These are phyloP conservation scores for Solanum pinnatisectum DNA, from an alignment of 257 asterid genomes.

Conservation along the genomic window DNA sequence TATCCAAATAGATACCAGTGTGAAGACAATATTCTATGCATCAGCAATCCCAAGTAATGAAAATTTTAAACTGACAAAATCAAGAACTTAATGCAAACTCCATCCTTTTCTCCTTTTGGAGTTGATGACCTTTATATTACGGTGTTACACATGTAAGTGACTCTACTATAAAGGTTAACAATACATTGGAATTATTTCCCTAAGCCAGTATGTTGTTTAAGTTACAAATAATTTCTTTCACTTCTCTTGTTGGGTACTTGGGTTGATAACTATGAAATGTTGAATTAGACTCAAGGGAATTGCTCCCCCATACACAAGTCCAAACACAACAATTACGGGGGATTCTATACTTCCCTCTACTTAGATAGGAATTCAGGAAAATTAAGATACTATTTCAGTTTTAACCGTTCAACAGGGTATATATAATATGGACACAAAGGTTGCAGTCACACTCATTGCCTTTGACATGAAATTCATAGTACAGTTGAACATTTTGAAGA, in stretches of 20 bases:
- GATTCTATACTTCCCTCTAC: background rate
- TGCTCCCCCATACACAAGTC: background rate
- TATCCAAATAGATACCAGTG: background rate
- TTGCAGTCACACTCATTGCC: background rate
- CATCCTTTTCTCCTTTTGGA: background rate
- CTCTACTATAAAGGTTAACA: background rate
- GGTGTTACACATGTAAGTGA: background rate
- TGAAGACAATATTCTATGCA: background rate
- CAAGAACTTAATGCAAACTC: background rate
- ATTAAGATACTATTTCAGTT: background rate
- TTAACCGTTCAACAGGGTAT: background rate
- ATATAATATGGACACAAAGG: background rate
- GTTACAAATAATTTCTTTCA: background rate
- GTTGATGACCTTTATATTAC: background rate
- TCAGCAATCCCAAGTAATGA: background rate
- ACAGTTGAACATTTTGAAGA: background rate
- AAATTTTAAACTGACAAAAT: background rate
- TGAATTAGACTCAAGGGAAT: background rate
- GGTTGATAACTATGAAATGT: background rate
- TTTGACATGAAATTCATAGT: background rate
- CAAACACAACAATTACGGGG: background rate
- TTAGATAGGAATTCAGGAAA: background rate
- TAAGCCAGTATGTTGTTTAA: background rate
- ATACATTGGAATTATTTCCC: background rate
- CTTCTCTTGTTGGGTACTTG: background rate